phyloP scores from a whole-genome alignment of 2,329 filamentous ascomycete species.

The Ceratocystis lukuohia region DNA sequence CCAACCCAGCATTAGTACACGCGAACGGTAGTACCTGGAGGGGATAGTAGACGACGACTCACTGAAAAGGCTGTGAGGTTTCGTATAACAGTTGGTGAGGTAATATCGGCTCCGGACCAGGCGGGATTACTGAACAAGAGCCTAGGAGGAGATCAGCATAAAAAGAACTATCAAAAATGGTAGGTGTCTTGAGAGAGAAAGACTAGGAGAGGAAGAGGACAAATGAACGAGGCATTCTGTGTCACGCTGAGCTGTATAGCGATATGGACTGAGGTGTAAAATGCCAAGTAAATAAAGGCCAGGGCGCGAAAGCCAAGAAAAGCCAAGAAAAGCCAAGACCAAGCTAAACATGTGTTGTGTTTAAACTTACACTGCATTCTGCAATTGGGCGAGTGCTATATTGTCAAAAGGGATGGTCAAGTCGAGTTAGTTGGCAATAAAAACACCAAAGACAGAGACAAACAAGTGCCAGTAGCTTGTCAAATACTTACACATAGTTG shows the following conservation, averaged over 20 bases:
- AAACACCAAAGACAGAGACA: not conserved
- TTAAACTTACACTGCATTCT: slow-evolving; percentile 37
- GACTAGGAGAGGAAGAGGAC: not conserved
- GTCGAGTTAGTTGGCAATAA: not conserved
- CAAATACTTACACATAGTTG: not conserved
- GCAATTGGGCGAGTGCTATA: slow-evolving; percentile 36
- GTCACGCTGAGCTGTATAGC: not conserved
- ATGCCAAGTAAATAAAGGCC: not conserved
- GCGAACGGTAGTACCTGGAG: not conserved
- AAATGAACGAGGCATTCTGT: not conserved
- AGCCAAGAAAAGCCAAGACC: slow-evolving; percentile 5
- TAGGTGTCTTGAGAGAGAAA: not conserved
- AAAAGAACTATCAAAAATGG: not conserved
- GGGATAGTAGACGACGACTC: slow-evolving; percentile 24
- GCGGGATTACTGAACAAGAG: slow-evolving; percentile 48
- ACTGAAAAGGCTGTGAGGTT: slow-evolving; percentile 46
- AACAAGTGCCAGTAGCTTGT: slow-evolving; percentile 2
- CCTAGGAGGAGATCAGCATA: slow-evolving; percentile 26
- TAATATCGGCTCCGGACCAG: slow-evolving; percentile 37
- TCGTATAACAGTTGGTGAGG: slow-evolving; percentile 40
- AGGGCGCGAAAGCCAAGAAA: not conserved
- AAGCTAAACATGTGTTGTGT: not conserved
- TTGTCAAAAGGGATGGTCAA: not conserved
- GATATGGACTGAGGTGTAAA: not conserved
- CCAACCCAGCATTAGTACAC: slow-evolving; percentile 21